Evolutionary conservation across 768 basidiomycete genomes (phyloP).

Genomic region (Psilocybe sp.): DNA sequence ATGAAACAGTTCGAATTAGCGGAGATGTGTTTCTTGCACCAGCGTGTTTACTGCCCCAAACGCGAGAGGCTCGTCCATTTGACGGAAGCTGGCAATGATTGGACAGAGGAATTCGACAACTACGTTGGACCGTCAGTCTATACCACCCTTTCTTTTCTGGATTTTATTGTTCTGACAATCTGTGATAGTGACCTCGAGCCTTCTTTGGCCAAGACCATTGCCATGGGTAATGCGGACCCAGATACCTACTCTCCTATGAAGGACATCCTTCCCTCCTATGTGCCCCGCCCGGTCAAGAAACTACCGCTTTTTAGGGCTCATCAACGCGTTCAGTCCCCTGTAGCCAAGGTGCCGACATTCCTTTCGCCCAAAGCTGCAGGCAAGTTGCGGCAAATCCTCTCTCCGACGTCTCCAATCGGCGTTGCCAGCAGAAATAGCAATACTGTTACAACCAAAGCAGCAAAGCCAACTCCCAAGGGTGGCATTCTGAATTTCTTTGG

Average conservation of each 20-base stretch:
- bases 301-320: slow-evolving; percentile 21
- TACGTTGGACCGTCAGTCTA: slow-evolving; percentile 67
- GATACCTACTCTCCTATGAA: slow-evolving; percentile 63
- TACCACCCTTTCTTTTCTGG: too few relatives aligned
- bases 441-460: not conserved
- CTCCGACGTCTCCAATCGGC: not conserved
- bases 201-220: slow-evolving; percentile 61
- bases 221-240: slow-evolving; percentile 70
- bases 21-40: slow-evolving; percentile 90
- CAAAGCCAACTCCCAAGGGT: slow-evolving; percentile 15
- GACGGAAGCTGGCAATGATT: slow-evolving; percentile 54
- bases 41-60: slow-evolving; percentile 84
- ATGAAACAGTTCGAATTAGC: slow-evolving; percentile 73
- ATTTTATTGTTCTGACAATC: not conserved
- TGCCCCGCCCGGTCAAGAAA: slow-evolving; percentile 49
- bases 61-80: slow-evolving; percentile 67
- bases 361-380: slow-evolving; percentile 42
- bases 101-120: slow-evolving; percentile 60
- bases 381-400: slow-evolving; percentile 37
- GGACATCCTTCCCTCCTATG: slow-evolving; percentile 73
- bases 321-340: not conserved
- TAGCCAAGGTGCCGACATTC: slow-evolving; percentile 11
- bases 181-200: slow-evolving; percentile 59
- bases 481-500: slow-evolving; percentile 66
- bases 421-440: too few relatives aligned